Conservation (phyloP, 2,329 filamentous ascomycete species). For the Fusarium musae region DNA sequence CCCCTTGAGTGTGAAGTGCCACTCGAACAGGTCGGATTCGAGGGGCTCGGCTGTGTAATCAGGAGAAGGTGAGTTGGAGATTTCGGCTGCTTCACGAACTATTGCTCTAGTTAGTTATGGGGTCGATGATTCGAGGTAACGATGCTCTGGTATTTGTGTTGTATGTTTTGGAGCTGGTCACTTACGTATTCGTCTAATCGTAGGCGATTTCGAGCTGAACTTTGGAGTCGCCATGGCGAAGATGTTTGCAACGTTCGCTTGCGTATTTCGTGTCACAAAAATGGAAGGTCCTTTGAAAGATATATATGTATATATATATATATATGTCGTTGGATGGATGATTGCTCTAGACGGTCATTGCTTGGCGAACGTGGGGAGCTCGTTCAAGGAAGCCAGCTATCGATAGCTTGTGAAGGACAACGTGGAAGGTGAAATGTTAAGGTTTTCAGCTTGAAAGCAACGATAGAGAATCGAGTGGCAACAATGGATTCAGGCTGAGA, state of each 20-base stretch:
- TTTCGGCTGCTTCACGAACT: constrained; percentile 90
- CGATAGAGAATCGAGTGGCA: background rate
- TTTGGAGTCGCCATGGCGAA: constrained; percentile 54
- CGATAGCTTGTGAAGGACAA: background rate
- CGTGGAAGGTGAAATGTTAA: background rate
- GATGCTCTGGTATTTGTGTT: background rate
- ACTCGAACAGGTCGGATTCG: constrained; percentile 93
- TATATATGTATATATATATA: constrained; percentile 6
- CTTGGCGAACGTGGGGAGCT: constrained; percentile 22
- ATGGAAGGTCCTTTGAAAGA: background rate
- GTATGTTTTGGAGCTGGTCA: constrained; percentile 18
- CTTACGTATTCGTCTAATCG: constrained; percentile 84
- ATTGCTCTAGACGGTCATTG: constrained; percentile 7
- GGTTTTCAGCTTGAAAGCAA: background rate
- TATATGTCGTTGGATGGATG: background rate
- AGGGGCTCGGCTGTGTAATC: constrained; percentile 89
- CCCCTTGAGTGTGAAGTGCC: constrained; percentile 97
- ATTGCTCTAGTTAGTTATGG: background rate
- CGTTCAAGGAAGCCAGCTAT: background rate
- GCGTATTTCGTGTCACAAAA: background rate
- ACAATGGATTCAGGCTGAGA: background rate
- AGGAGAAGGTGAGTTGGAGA: constrained; percentile 80
- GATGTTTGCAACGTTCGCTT: background rate
- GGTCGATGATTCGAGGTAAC: background rate
- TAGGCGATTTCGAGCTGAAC: constrained; percentile 82